Percentiles rank a stretch among this genome's conserved stretches.
Evolutionary conservation across 371 early-diverging fungal species (phyloP).

Genomic region (Mortierella sp.): DNA sequence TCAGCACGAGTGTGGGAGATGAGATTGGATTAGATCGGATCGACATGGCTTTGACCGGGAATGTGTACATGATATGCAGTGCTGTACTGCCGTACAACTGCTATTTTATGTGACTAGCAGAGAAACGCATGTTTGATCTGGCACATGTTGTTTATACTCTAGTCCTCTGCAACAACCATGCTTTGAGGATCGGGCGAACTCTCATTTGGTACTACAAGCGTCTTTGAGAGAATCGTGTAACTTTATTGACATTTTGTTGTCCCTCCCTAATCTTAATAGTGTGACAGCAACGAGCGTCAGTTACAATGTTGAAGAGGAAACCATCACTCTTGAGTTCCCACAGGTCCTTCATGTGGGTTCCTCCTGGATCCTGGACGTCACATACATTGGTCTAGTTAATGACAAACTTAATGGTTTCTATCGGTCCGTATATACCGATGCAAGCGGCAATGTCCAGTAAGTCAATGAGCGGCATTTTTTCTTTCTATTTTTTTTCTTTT

Average conservation of each 20-base stretch:
- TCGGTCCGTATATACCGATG: conserved; percentile 77
- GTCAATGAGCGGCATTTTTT: not conserved
- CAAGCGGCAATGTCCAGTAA: conserved; percentile 49
- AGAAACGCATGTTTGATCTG: too few relatives aligned
- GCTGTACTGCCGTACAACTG: too few relatives aligned
- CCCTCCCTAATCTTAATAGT: conserved; percentile 8
- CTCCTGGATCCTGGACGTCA: conserved; percentile 51
- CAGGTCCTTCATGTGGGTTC: conserved; percentile 35
- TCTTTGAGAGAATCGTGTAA: too few relatives aligned
- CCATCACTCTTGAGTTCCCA: conserved; percentile 52
- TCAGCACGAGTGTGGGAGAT: not conserved
- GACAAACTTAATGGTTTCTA: conserved; percentile 92
- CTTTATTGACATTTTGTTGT: not conserved
- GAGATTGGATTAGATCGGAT: conserved; percentile 9
- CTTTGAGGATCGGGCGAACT: too few relatives aligned
- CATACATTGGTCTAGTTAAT: conserved; percentile 74
- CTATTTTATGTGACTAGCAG: too few relatives aligned
- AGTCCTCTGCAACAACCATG: too few relatives aligned
- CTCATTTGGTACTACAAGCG: not conserved
- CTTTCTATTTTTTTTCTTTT: not conserved
- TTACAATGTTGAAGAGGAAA: conserved; percentile 51
- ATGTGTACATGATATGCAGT: too few relatives aligned
- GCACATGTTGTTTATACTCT: too few relatives aligned
- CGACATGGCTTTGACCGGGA: not conserved
- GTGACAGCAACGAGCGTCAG: conserved; percentile 52